phyloP scores from a whole-genome alignment of 768 basidiomycete genomes.

The Mycena vitilis region DNA sequence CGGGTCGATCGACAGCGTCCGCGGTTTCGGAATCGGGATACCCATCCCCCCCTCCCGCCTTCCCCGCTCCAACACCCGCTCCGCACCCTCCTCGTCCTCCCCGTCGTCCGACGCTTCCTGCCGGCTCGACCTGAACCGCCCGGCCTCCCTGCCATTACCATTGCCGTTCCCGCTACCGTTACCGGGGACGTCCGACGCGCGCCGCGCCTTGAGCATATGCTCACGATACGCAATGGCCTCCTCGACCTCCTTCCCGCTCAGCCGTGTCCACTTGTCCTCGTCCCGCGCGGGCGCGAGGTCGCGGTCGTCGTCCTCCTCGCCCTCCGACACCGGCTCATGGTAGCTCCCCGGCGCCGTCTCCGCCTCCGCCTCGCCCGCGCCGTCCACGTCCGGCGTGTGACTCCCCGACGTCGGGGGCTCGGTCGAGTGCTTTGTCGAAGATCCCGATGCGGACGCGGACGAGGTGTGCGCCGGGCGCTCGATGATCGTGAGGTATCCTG shows the following conservation, averaged over 20 bases:
- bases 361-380: constrained; percentile 35
- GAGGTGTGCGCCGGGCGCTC: constrained; percentile 71
- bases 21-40: constrained; percentile 48
- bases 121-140: constrained; percentile 18
- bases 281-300: constrained; percentile 77
- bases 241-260: constrained; percentile 78
- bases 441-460: constrained; percentile 43
- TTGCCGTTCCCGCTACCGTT: constrained; percentile 38
- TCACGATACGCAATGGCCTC: constrained; percentile 91
- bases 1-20: constrained; percentile 80
- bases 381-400: constrained; percentile 52
- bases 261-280: constrained; percentile 83
- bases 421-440: constrained; percentile 61
- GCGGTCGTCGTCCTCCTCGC: constrained; percentile 88
- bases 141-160: background rate
- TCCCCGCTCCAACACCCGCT: constrained; percentile 32
- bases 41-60: constrained; percentile 23
- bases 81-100: constrained; percentile 44
- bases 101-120: constrained; percentile 40
- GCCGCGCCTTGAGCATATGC: constrained; percentile 71
- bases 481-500: constrained; percentile 76
- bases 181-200: constrained; percentile 44
- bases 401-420: constrained; percentile 56
- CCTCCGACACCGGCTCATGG: constrained; percentile 93
- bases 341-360: constrained; percentile 53